phyloP scores from a whole-genome alignment of 1,284 basidiomycete genomes.

The Neonothopanus nambi region DNA sequence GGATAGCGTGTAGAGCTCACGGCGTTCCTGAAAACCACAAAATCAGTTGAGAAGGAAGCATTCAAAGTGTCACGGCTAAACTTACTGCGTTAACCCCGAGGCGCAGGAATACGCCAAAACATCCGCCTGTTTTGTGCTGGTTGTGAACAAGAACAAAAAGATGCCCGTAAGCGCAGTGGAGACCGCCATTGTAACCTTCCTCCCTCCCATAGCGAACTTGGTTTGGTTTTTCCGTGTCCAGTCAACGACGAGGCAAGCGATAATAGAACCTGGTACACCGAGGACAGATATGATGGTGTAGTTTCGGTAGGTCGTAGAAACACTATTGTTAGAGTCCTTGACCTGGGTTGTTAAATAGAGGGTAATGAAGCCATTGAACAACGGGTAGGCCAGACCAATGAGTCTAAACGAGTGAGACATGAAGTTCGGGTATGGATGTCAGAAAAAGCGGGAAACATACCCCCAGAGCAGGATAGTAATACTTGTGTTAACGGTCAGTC shows the following conservation, averaged over 20 bases:
- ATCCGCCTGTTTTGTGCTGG: constrained; percentile 43
- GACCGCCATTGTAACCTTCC: constrained; percentile 49
- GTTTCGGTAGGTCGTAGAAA: constrained; percentile 45
- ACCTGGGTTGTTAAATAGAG: constrained; percentile 47
- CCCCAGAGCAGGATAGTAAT: constrained; percentile 59
- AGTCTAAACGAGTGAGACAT: constrained; percentile 24
- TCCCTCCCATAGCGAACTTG: constrained; percentile 40
- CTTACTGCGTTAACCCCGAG: constrained; percentile 43
- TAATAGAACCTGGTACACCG: constrained; percentile 61
- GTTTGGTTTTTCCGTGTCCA: constrained; percentile 35
- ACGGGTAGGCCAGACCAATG: constrained; percentile 62
- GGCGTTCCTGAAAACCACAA: background rate
- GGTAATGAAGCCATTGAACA: constrained; percentile 55
- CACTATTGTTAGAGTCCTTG: constrained; percentile 20
- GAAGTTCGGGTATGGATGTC: background rate
- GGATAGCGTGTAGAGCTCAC: background rate
- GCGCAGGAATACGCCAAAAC: constrained; percentile 58
- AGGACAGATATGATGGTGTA: constrained; percentile 49
- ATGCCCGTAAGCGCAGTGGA: constrained; percentile 52
- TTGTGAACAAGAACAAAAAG: constrained; percentile 65
- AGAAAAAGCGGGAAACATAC: constrained; percentile 1
- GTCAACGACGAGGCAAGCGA: constrained; percentile 57
- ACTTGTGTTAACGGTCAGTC: constrained; percentile 51
- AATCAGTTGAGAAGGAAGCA: background rate
- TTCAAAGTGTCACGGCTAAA: background rate